Base-by-base conservation (phyloP, 352 stramenopile genomes). In the Phytophthora macrochlamydospora region DNA sequence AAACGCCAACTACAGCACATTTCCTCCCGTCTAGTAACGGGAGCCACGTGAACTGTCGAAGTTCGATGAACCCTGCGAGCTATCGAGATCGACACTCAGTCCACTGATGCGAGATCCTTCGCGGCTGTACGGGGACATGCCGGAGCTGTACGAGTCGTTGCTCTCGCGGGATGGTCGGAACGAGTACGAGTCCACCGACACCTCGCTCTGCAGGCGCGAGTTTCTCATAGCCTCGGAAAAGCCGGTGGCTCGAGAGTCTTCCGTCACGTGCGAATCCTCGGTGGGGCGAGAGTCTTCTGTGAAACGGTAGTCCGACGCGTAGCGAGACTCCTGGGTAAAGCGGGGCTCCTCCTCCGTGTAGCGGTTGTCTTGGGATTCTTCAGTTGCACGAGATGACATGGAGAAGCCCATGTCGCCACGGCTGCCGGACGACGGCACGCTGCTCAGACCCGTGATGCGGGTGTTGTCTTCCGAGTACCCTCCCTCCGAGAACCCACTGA, bases 161-260 rank as follows among this genome's bases (percentile, higher is more conserved):
- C 76, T 89, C 7, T 57, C 62, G 24, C 73, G 73, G 11, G 85
- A 90, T 30, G 73, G 72, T 54, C 75, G 83, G 70, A 79, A 85
- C 38, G 67, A 74, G 59, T 92, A 93, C 67, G 85, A 92, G 58
- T 92, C 85, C 37, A 90, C 79, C 0, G 85, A 93, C 35, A 81
- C 72, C 50, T 91, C 83, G 24, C 83, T 92, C 31, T 87, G 69
- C 5, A 85, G 52, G 4, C 83, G 79, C 33, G 79, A 78, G 30
- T 70, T 51, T 12, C 71, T 67, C 43, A 75, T 72, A 5, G 76
- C 76, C 37, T 85, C 76, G 7, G 74, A 85, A 42, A 84, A 78
- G 13, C 78, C 76, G 31, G 64, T 81, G 28, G 54, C 59, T 18
- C 59, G 61, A 42, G 63, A 73, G 37, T 73, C 62, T 49, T 78